Percentiles rank a stretch among this genome's conserved stretches.
Conservation (phyloP, 2,329 filamentous ascomycete species). For the Venturia aucupariae region DNA sequence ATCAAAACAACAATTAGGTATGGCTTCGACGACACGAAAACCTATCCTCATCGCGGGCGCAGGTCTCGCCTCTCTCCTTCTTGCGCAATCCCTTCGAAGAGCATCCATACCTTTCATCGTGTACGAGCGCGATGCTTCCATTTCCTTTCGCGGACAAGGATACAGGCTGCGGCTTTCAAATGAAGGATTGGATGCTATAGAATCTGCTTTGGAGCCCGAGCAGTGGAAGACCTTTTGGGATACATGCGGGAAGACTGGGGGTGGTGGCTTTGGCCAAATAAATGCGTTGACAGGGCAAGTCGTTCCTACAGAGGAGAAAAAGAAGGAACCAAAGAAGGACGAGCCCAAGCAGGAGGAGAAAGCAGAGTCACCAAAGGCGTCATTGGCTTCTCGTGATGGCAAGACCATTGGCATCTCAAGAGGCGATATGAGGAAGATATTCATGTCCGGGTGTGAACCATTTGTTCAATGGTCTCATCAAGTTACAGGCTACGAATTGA, state of each 20-base stretch:
- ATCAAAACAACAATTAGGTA: background rate
- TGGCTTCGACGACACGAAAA: constrained; percentile 23
- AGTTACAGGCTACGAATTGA: constrained; percentile 51
- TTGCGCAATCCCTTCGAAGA: constrained; percentile 29
- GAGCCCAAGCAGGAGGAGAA: constrained; percentile 21
- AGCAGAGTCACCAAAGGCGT: constrained; percentile 19
- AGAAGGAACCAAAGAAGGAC: constrained; percentile 12
- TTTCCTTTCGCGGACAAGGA: constrained; percentile 52
- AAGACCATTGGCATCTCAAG: constrained; percentile 54
- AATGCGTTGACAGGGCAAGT: constrained; percentile 47
- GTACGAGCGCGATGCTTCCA: constrained; percentile 37
- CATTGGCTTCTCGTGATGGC: constrained; percentile 43
- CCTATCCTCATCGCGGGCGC: constrained; percentile 35
- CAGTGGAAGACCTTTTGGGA: constrained; percentile 49
- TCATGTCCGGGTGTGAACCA: constrained; percentile 47
- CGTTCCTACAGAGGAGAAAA: constrained; percentile 17
- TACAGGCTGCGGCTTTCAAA: constrained; percentile 51
- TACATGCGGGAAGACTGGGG: constrained; percentile 50
- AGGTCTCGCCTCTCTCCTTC: constrained; percentile 30
- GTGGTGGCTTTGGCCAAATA: constrained; percentile 41
- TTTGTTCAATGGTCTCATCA: constrained; percentile 47
- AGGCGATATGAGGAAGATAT: constrained; percentile 53
- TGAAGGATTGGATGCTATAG: constrained; percentile 51
- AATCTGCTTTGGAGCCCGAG: constrained; percentile 44
- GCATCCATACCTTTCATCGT: constrained; percentile 31